phyloP scores from a whole-genome alignment of 1,284 basidiomycete genomes.

The Rhodotorula mucilaginosa region DNA sequence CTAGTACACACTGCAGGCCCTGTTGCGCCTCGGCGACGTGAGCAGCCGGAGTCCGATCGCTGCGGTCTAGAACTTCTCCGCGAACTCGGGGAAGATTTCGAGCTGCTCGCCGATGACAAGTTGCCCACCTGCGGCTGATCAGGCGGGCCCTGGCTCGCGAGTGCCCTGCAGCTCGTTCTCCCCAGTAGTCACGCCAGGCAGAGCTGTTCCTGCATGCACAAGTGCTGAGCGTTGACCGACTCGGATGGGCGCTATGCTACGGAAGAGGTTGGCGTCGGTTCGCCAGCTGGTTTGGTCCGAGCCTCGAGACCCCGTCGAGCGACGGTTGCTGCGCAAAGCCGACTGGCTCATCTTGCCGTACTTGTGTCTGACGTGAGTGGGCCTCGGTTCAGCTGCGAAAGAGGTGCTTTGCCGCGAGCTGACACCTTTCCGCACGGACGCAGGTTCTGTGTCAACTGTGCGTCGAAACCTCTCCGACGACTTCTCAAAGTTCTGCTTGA shows the following conservation, averaged over 20 bases:
- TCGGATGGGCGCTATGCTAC: background rate
- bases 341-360: slow-evolving; percentile 13
- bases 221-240: too few relatives aligned
- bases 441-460: slow-evolving; percentile 20
- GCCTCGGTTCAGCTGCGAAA: too few relatives aligned
- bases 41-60: too few relatives aligned
- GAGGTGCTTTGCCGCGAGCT: too few relatives aligned
- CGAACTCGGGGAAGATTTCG: slow-evolving; percentile 28
- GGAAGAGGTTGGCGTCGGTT: background rate
- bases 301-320: background rate
- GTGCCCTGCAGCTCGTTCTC: too few relatives aligned
- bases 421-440: background rate
- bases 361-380: slow-evolving; percentile 15
- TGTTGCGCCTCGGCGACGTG: too few relatives aligned
- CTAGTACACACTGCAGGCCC: too few relatives aligned
- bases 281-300: slow-evolving; percentile 8
- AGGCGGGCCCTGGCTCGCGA: too few relatives aligned
- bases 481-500: background rate
- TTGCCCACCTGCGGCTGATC: too few relatives aligned
- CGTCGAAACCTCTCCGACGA: background rate
- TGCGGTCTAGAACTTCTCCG: slow-evolving; percentile 52
- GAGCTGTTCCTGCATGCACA: background rate
- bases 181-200: too few relatives aligned
- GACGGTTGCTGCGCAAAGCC: background rate
- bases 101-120: slow-evolving; percentile 20